Conservation (phyloP, 345 rosid genomes). For the Luvunga scandens region DNA sequence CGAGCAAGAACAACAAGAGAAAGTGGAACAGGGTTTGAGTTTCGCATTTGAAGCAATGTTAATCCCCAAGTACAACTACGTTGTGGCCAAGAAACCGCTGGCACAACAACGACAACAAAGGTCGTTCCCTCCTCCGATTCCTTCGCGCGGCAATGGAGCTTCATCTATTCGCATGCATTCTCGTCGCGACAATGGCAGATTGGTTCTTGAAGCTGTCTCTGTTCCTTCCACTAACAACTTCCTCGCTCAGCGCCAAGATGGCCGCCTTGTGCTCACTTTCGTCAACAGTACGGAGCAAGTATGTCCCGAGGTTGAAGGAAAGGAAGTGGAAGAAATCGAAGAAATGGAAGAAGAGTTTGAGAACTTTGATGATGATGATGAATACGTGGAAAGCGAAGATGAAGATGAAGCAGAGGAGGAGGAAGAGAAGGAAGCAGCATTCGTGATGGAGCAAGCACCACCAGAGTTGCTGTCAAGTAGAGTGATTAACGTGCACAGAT, state of each 20-base stretch:
- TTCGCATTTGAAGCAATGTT: constrained; percentile 23
- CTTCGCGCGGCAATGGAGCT: constrained; percentile 47
- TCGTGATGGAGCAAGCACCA: constrained; percentile 27
- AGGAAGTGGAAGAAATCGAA: constrained; percentile 18
- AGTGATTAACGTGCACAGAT: constrained; percentile 44
- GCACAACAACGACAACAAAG: constrained; percentile 22
- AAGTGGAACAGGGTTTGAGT: neutral
- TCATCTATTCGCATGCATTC: constrained; percentile 58
- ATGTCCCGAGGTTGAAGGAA: constrained; percentile 4
- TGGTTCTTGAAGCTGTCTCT: constrained; percentile 89
- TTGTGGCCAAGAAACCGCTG: constrained; percentile 21
- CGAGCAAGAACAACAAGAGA: constrained; percentile 17
- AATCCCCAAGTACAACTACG: constrained; percentile 18
- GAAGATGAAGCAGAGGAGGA: constrained; percentile 23
- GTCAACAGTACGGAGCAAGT: constrained; percentile 15
- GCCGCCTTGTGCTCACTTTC: constrained; percentile 89
- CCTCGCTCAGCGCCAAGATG: constrained; percentile 71
- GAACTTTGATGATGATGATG: constrained; percentile 16
- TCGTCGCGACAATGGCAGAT: constrained; percentile 75
- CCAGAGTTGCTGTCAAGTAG: constrained; percentile 33
- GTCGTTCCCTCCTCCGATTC: constrained; percentile 80
- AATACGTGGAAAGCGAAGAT: constrained; percentile 16
- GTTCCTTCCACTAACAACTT: constrained; percentile 68
- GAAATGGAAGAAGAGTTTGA: constrained; percentile 20
- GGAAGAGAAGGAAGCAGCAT: constrained; percentile 13